Base-by-base conservation (phyloP, 2,329 filamentous ascomycete genomes). In the Bipolaris victoriae region DNA sequence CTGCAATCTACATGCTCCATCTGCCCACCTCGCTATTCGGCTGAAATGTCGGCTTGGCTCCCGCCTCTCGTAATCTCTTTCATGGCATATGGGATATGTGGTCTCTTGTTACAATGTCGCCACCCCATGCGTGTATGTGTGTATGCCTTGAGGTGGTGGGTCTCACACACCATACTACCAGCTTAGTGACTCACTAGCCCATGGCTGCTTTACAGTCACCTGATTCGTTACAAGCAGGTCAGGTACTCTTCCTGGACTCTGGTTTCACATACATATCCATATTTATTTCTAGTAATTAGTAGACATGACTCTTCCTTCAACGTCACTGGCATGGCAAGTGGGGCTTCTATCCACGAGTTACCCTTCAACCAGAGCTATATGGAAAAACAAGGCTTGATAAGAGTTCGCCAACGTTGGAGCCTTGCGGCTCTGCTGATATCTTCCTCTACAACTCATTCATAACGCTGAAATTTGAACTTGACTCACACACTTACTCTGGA, bases 171-270 rank as follows among this genome's bases (percentile, higher is more conserved):
- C 37, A 54, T 35, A 26, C 6, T 26, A 13, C 9, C 15, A n/a
- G 22, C 18, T 33, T 15, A 20, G 37, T 54, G 49, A 53, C 55
- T 57, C 44, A 54, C 18, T 7, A 29, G 5, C 16, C 40, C 24
- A 22, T 35, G 29, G 7, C 39, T 24, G 13, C 24, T 41, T 7
- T n/a, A 26, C 20, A n/a, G 43, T 45, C 43, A 31, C 43, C 43
- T 45, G 43, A 33, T 45, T 20, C n/a, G 31, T 11, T 20, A 7
- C 16, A 20, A 31, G 26, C 9, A 15, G 2, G 16, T 5, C 37
- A 20, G 16, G 37, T 18, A 40, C 16, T 22, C 33, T 33, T 31
- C 1, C 18, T 20, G 9, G n/a, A 16, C n/a, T 31, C 43, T 11
- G 9, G 26, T 11, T 16, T 16, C n/a, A 45, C 5, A 33, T n/a